Evolutionary conservation across 1,284 basidiomycete species (phyloP).

Genomic region (Flammula alnicola): DNA sequence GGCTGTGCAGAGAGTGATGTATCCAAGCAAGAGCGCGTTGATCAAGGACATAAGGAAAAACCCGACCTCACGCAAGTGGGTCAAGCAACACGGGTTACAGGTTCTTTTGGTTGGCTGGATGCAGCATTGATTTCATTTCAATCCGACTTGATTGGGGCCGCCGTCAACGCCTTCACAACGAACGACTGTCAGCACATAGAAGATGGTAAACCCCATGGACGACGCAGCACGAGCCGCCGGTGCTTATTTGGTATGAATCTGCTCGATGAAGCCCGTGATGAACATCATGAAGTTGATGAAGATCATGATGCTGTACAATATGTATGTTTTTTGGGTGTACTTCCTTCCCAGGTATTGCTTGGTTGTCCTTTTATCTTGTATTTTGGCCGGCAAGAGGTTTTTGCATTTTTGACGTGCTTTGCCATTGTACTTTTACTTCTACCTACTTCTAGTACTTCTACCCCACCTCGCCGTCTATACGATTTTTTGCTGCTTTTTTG

Average conservation of each 20-base stretch:
- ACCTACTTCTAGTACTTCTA: too few species aligned
- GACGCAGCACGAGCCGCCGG: neutral
- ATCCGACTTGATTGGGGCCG: neutral
- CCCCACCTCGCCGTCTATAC: too few species aligned
- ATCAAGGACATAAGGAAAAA: conserved; percentile 60
- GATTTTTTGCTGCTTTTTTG: neutral
- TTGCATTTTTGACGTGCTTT: too few species aligned
- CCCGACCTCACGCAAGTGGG: conserved; percentile 53
- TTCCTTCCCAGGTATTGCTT: neutral
- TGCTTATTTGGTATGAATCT: neutral
- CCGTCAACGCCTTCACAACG: neutral
- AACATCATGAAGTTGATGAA: neutral
- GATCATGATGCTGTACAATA: conserved; percentile 9
- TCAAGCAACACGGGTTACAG: conserved; percentile 67
- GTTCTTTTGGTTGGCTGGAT: conserved; percentile 57
- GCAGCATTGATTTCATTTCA: conserved; percentile 25
- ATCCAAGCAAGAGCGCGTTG: conserved; percentile 61
- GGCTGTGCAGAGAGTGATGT: conserved; percentile 64
- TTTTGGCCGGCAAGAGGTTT: too few species aligned
- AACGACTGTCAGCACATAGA: too few species aligned
- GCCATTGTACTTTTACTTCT: too few species aligned
- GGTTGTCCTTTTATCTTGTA: too few species aligned
- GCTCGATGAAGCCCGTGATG: neutral
- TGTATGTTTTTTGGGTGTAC: neutral
- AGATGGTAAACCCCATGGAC: neutral